Evolutionary conservation across 1,139 yeast species (phyloP).

Genomic region (Debaryomyces coudertii): DNA sequence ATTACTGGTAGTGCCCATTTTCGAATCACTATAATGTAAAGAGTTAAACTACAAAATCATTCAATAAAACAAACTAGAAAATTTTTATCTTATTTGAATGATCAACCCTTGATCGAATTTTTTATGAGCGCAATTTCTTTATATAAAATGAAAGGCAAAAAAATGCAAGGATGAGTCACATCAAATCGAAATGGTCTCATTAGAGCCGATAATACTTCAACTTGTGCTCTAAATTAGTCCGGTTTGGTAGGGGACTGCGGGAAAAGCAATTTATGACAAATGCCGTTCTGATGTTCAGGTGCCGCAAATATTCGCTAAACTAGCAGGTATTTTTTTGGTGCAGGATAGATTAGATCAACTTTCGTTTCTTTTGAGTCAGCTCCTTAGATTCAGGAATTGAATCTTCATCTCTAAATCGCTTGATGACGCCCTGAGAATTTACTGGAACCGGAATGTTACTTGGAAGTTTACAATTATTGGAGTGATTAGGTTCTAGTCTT

Average conservation of each 20-base stretch:
- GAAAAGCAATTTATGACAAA: neutral
- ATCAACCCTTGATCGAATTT: slow-evolving; percentile 3
- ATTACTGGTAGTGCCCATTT: slow-evolving; percentile 1
- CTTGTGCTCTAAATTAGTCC: neutral
- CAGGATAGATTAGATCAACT: slow-evolving; percentile 1
- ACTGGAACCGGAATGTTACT: neutral
- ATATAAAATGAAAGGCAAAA: slow-evolving; percentile 7
- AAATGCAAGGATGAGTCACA: slow-evolving; percentile 8
- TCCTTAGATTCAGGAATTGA: neutral
- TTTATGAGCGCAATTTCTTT: slow-evolving; percentile 2
- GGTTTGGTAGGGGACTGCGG: neutral
- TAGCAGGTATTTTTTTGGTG: neutral
- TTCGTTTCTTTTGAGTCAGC: slow-evolving; percentile 5
- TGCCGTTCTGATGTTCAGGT: slow-evolving; percentile 2
- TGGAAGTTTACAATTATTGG: neutral
- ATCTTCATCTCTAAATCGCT: neutral
- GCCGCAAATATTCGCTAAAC: neutral
- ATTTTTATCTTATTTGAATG: slow-evolving; percentile 8
- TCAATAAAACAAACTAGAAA: slow-evolving; percentile 5
- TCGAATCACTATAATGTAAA: neutral
- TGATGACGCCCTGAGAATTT: neutral
- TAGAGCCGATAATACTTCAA: neutral
- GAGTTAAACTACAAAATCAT: slow-evolving; percentile 1
- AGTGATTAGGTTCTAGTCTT: neutral
- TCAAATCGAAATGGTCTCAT: neutral